Base-by-base conservation (phyloP, 225 moss, liverwort and hornwort genomes). In the Bryoerythrophyllum caledonicum region DNA sequence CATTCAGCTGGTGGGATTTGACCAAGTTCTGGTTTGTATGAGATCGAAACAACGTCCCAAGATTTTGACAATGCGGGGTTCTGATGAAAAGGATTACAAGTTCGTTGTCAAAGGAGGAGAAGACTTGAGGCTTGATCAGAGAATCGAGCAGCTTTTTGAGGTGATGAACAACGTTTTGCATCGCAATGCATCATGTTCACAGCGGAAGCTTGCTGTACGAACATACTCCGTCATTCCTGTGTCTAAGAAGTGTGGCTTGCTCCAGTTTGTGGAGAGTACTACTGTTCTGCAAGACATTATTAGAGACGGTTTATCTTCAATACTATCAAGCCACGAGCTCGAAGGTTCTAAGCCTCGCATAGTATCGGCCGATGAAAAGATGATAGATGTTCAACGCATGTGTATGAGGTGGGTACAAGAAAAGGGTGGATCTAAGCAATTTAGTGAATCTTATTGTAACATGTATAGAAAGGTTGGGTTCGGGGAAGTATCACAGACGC, bases 71-170 rank as follows among this genome's bases (percentile, higher is more conserved):
- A 92, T 96, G 94, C 89, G 96, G 77, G 96, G 96, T n/a, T 94
- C 94, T 20, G 90, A 96, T 26, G 96, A 96, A 58, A 85, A 86
- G 43, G 94, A 96, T 35, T 96, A 94, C 69, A 94, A 96, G 67
- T 96, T 96, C 69, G 88, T 96, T n/a, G 92, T 94, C 19, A 96
- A 96, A 81, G 93, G 96, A 70, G 96, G 96, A 53, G 96, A 96
- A 66, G 96, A 96, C 78, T 77, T 96, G 10, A 81, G 96, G 23
- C 78, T 96, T 67, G 96, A 96, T 79, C 96, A 94, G 67, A 84
- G 96, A 66, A 96, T 96, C 58, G 94, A 96, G 80, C 96, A 96
- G 79, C 91, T 96, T 10, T 96, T 96, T 82, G 92, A 89, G 73
- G 94, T 94, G 58, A 96, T 96, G 94, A 96, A 96, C 70, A 82